Base-by-base conservation (phyloP, 805 yeast species). In the Saccharomyces paradoxus region DNA sequence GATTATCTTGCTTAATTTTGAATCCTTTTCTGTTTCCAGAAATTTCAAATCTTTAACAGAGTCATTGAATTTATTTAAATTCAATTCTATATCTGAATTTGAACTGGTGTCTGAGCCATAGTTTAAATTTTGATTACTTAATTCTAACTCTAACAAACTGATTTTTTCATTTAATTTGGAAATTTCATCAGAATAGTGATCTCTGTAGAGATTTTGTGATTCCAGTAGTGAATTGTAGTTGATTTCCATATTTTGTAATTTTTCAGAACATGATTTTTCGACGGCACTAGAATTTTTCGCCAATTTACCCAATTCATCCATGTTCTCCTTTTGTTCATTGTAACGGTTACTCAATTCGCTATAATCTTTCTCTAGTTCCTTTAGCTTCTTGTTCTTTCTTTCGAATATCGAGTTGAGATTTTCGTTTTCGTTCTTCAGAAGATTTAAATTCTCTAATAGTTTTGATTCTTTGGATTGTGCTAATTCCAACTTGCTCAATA, bases 381-480 rank as follows among this genome's bases (percentile, higher is more conserved):
- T 62, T 27, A 87, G 78, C 53, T 89, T 74, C 53, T 92, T 76
- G 62, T 86, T 89, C 62, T 87, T 86, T 52, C 95, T 74, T 57
- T 79, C 81, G 55, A 88, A 70, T 58, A 87, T 71, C 1, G 89
- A 82, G 62, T 80, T 84, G 47, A 86, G 75, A 73, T 84, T 84
- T 58, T 87, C 90, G 61, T 84, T 84, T 63, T 89, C 92, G 66
- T 86, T 91, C 67, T 85, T 85, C 41, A 86, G 74, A 58, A 83
- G 83, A 30, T 89, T 81, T 52, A 77, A 63, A 29, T 76, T 70
- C 51, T 80, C 76, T 61, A 76, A 72, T 56, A 83, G 80, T 67
- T 81, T 82, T 56, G 72, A 48, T 74, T 73, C 65, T 59, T 60
- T 60, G 63, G 73, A 61, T 66, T 72, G 62, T 53, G 70, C 76